Evolutionary conservation across 768 basidiomycete genomes (phyloP).

Genomic region (Amanita jacksonii): DNA sequence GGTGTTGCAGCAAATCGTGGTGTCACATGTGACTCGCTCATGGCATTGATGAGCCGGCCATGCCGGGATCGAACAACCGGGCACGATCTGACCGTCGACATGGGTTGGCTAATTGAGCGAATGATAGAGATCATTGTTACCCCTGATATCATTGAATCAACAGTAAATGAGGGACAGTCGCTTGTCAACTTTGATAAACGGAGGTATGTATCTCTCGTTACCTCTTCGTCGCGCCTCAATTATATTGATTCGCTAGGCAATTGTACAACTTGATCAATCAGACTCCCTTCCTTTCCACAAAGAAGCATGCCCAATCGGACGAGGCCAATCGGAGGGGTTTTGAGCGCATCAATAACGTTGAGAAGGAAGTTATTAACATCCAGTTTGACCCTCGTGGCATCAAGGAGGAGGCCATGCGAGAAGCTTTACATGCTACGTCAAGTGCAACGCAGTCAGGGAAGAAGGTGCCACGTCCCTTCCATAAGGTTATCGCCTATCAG

Average conservation of each 20-base stretch:
- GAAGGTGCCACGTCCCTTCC: constrained; percentile 56
- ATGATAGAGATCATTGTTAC: constrained; percentile 71
- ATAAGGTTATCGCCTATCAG: constrained; percentile 50
- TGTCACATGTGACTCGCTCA: constrained; percentile 50
- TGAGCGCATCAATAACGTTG: constrained; percentile 68
- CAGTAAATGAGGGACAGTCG: constrained; percentile 40
- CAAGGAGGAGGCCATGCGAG: constrained; percentile 66
- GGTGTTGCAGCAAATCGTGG: constrained; percentile 57
- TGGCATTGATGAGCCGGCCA: constrained; percentile 44
- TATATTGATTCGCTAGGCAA: constrained; percentile 35
- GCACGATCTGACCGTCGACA: constrained; percentile 53
- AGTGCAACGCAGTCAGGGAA: constrained; percentile 38
- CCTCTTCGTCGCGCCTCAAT: constrained; percentile 12
- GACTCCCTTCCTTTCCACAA: constrained; percentile 32
- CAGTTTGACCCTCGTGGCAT: constrained; percentile 66
- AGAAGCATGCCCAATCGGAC: constrained; percentile 36
- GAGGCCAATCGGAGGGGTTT: constrained; percentile 59
- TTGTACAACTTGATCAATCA: constrained; percentile 56
- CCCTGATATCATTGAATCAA: constrained; percentile 56
- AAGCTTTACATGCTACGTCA: constrained; percentile 37
- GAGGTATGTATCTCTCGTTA: constrained; percentile 35
- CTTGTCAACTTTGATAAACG: constrained; percentile 80
- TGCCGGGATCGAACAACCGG: constrained; percentile 32
- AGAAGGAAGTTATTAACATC: constrained; percentile 50
- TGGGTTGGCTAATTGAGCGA: constrained; percentile 78